Evolutionary conservation across 106 monocot species (phyloP).

Genomic region (Amphibolis antarctica): DNA sequence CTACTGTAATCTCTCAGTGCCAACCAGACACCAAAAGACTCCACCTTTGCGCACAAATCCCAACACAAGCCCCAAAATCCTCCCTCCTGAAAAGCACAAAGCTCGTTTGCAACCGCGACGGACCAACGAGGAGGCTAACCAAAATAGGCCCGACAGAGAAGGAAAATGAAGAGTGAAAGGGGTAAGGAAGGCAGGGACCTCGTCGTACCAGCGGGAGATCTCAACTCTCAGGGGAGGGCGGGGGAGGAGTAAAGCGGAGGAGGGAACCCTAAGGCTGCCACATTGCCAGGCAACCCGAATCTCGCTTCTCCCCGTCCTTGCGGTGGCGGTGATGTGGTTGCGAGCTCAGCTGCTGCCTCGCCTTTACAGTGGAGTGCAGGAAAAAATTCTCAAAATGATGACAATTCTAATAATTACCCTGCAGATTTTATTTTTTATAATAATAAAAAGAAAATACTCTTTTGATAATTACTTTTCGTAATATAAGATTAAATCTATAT

Average conservation of each 20-base stretch:
- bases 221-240: not conserved
- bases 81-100: not conserved
- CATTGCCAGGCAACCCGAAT: not conserved
- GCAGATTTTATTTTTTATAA: too few species aligned
- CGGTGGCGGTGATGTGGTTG: too few species aligned
- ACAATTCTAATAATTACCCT: too few species aligned
- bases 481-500: too few species aligned
- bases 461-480: too few species aligned
- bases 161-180: not conserved
- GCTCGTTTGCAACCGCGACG: not conserved
- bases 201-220: not conserved
- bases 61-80: not conserved
- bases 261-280: slow-evolving; percentile 2
- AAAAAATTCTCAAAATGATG: too few species aligned
- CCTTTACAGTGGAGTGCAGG: too few species aligned
- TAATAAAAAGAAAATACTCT: too few species aligned
- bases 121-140: not conserved
- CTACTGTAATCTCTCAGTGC: not conserved
- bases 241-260: not conserved
- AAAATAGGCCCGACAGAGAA: not conserved
- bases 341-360: too few species aligned
- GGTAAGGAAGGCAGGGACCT: not conserved
- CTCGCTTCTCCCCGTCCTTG: too few species aligned
- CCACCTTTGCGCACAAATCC: not conserved
- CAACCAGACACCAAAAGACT: not conserved